phyloP scores from a whole-genome alignment of 2,329 filamentous ascomycete species.

The Penicillium frequentans region DNA sequence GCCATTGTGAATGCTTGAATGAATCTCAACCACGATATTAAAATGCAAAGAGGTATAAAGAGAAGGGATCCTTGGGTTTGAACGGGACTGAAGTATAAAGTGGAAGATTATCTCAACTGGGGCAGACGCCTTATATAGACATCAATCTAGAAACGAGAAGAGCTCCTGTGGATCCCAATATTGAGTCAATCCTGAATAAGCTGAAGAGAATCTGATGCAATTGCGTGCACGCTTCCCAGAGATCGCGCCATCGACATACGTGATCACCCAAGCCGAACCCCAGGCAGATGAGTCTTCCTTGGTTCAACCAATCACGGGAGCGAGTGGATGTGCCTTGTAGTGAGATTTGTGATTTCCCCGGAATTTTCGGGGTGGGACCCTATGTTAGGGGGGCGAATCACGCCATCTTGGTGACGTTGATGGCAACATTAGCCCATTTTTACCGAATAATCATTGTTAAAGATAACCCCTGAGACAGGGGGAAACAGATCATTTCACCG shows the following conservation, averaged over 20 bases:
- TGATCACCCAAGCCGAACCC: constrained; percentile 24
- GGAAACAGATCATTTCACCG: constrained; percentile 11
- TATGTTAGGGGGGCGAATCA: constrained; percentile 15
- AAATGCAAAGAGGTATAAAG: background rate
- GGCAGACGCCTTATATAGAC: constrained; percentile 8
- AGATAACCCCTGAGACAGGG: background rate
- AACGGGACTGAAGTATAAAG: constrained; percentile 1
- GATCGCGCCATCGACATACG: constrained; percentile 32
- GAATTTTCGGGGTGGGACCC: constrained; percentile 2
- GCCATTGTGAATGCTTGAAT: constrained; percentile 26
- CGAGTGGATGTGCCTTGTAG: background rate
- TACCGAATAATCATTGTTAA: constrained; percentile 1
- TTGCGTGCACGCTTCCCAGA: constrained; percentile 9
- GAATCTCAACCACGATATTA: background rate
- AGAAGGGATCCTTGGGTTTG: background rate
- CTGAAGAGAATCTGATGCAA: constrained; percentile 15
- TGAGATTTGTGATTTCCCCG: constrained; percentile 3
- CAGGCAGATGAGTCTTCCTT: background rate
- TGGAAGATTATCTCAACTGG: background rate
- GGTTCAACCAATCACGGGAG: constrained; percentile 9
- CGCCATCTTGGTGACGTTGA: constrained; percentile 26
- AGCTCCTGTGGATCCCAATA: constrained; percentile 8
- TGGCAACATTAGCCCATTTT: constrained; percentile 20
- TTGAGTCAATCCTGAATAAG: constrained; percentile 22
- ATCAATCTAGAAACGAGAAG: background rate